Evolutionary conservation across 2,329 filamentous ascomycete genomes (phyloP).

Genomic region (Colletotrichum spinosum): DNA sequence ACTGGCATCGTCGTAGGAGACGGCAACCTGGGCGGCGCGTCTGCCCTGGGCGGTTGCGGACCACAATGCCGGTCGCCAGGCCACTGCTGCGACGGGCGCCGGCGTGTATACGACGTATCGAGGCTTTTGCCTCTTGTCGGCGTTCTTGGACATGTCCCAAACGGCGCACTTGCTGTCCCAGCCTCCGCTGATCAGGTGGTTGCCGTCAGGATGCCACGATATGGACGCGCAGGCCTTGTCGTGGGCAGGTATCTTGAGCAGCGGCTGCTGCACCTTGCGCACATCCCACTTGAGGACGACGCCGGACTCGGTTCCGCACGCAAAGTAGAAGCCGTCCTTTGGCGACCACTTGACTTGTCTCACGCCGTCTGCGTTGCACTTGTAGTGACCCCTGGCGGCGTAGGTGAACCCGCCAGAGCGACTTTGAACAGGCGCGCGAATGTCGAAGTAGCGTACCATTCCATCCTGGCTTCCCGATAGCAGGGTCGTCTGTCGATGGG

Average conservation of each 20-base stretch:
- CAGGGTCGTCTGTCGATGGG: constrained; percentile 67
- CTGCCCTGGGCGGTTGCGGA: constrained; percentile 71
- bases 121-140: constrained; percentile 73
- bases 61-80: constrained; percentile 75
- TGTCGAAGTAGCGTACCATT: constrained; percentile 71
- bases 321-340: constrained; percentile 70
- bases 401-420: constrained; percentile 62
- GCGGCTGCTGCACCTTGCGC: constrained; percentile 62
- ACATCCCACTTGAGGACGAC: constrained; percentile 74
- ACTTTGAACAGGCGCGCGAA: constrained; percentile 59
- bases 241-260: constrained; percentile 71
- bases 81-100: constrained; percentile 67
- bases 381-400: constrained; percentile 55
- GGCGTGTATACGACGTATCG: constrained; percentile 72
- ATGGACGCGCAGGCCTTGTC: constrained; percentile 70
- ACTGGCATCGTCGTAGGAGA: constrained; percentile 70
- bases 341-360: constrained; percentile 75
- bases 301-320: constrained; percentile 73
- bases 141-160: constrained; percentile 71
- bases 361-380: constrained; percentile 67
- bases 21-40: constrained; percentile 70
- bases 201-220: constrained; percentile 76
- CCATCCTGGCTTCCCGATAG: constrained; percentile 75
- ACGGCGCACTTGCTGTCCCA: constrained; percentile 72
- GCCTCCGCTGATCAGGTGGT: constrained; percentile 73